Conservation (phyloP, 495 filamentous ascomycete species). For the Neurospora discreta region DNA sequence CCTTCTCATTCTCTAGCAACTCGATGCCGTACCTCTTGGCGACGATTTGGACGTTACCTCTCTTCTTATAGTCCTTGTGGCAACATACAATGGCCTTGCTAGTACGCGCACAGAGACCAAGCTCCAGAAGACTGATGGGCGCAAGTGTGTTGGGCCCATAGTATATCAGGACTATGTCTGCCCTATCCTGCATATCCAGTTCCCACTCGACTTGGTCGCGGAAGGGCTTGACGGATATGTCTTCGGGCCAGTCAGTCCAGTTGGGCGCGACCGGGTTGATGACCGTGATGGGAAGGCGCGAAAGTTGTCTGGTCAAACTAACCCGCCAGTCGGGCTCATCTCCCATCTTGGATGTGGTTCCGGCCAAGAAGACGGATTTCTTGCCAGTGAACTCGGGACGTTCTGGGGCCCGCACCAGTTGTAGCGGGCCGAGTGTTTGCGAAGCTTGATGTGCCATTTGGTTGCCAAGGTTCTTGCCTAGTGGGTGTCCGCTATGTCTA, state of each 20-base stretch:
- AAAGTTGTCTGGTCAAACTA: slow-evolving; percentile 20
- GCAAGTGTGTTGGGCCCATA: slow-evolving; percentile 32
- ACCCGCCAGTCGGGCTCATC: slow-evolving; percentile 31
- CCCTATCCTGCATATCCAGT: slow-evolving; percentile 40
- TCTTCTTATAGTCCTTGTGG: slow-evolving; percentile 41
- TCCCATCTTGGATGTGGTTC: slow-evolving; percentile 20
- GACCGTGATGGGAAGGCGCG: slow-evolving; percentile 39
- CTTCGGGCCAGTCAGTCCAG: slow-evolving; percentile 42
- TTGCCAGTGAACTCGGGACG: slow-evolving; percentile 14
- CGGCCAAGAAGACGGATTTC: slow-evolving; percentile 33
- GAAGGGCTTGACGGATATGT: slow-evolving; percentile 32
- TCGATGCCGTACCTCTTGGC: slow-evolving; percentile 33
- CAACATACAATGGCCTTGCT: slow-evolving; percentile 42
- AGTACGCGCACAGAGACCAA: slow-evolving; percentile 32
- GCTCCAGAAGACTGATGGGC: slow-evolving; percentile 18
- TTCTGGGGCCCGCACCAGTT: slow-evolving; percentile 20
- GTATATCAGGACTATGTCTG: slow-evolving; percentile 44
- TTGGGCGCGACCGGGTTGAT: slow-evolving; percentile 45
- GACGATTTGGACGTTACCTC: slow-evolving; percentile 45
- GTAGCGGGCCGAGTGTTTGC: not conserved
- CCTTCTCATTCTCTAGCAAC: slow-evolving; percentile 22
- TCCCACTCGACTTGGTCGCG: slow-evolving; percentile 49
- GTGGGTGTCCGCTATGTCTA: not conserved
- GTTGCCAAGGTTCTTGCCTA: not conserved
- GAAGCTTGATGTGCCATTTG: not conserved